Percentiles rank a stretch among this genome's conserved stretches.
These are phyloP conservation scores for Suillus placidus DNA, from an alignment of 768 basidiomycete species.

Conservation along the genomic window DNA sequence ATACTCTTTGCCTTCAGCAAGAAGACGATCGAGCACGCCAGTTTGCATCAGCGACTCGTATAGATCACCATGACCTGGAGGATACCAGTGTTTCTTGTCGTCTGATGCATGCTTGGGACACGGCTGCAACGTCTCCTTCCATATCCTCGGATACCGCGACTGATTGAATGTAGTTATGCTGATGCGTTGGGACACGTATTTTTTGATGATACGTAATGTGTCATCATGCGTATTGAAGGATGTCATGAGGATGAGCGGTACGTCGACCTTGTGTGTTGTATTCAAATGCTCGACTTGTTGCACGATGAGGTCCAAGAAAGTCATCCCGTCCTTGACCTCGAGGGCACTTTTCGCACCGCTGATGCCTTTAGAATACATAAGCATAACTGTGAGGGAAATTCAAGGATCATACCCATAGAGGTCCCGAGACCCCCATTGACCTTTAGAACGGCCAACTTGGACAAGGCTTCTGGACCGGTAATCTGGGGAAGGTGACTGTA, in stretches of 20 bases:
- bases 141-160: slow-evolving; percentile 91
- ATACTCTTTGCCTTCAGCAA: slow-evolving; percentile 94
- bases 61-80: slow-evolving; percentile 95
- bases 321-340: slow-evolving; percentile 97
- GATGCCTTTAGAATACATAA: slow-evolving; percentile 54
- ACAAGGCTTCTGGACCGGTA: slow-evolving; percentile 65
- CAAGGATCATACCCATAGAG: slow-evolving; percentile 69
- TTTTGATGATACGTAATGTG: slow-evolving; percentile 94
- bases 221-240: slow-evolving; percentile 99
- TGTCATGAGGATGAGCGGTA: slow-evolving; percentile 98
- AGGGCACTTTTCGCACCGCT: slow-evolving; percentile 90
- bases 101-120: slow-evolving; percentile 75
- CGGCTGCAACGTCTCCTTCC: slow-evolving; percentile 86
- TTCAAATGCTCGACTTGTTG: slow-evolving; percentile 97
- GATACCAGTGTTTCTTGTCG: slow-evolving; percentile 95
- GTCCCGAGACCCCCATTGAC: slow-evolving; percentile 93
- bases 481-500: slow-evolving; percentile 72
- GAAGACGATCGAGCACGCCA: slow-evolving; percentile 86
- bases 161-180: slow-evolving; percentile 93
- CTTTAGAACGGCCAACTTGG: slow-evolving; percentile 95
- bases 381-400: background rate
- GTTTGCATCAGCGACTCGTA: slow-evolving; percentile 92
- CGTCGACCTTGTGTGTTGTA: slow-evolving; percentile 79
- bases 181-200: slow-evolving; percentile 93
- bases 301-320: slow-evolving; percentile 92